phyloP scores from a whole-genome alignment of 2,329 filamentous ascomycete genomes.

The Talaromyces amestolkiae region DNA sequence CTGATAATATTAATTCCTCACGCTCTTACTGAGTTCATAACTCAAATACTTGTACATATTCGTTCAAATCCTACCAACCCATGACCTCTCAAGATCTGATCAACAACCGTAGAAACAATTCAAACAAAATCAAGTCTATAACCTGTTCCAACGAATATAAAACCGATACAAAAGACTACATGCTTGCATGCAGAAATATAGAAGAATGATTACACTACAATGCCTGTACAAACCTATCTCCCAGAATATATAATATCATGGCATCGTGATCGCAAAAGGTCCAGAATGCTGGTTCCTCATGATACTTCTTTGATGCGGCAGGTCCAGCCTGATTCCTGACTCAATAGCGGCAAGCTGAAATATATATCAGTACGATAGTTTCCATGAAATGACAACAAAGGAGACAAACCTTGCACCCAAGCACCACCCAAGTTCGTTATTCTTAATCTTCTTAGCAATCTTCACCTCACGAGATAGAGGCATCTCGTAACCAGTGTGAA shows the following conservation, averaged over 20 bases:
- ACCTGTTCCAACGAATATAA: background rate
- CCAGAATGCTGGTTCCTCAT: conserved; percentile 39
- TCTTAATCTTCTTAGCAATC: conserved; percentile 98
- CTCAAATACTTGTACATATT: conserved; percentile 5
- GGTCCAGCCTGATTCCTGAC: conserved; percentile 80
- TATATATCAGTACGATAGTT: conserved; percentile 36
- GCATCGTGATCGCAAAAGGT: conserved; percentile 25
- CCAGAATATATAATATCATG: conserved; percentile 28
- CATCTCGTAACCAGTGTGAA: conserved; percentile 98
- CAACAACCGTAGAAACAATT: background rate
- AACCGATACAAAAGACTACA: background rate
- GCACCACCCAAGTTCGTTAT: conserved; percentile 96
- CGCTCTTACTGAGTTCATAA: background rate
- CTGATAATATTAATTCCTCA: background rate
- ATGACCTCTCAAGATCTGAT: background rate
- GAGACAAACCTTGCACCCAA: conserved; percentile 80
- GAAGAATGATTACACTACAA: conserved; percentile 27
- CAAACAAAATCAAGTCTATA: background rate
- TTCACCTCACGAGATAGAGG: conserved; percentile 92
- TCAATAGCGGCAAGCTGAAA: conserved; percentile 74
- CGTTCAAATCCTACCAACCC: background rate
- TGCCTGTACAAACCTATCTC: conserved; percentile 24
- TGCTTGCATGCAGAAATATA: conserved; percentile 8
- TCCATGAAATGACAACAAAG: conserved; percentile 4
- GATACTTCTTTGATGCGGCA: conserved; percentile 78